Percentiles rank a stretch among this genome's conserved stretches.
Conservation (phyloP, 768 basidiomycete genomes). For the Tremella yokohamensis region DNA sequence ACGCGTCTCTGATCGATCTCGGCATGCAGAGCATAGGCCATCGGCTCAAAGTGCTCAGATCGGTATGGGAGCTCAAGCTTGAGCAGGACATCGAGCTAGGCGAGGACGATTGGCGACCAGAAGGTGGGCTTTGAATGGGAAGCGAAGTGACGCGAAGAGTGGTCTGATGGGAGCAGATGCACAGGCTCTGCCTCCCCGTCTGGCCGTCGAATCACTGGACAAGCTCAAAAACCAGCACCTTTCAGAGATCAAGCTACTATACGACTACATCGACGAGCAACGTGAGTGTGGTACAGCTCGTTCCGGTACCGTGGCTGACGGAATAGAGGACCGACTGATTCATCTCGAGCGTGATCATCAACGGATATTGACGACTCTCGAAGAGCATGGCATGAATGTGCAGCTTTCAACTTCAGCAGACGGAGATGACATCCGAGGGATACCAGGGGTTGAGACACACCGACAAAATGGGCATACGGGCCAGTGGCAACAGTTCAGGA, state of each 20-base stretch:
- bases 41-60: conserved; percentile 83
- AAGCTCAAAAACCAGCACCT: conserved; percentile 7
- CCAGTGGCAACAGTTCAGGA: background rate
- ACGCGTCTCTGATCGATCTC: conserved; percentile 77
- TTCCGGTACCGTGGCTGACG: conserved; percentile 1
- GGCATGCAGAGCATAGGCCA: conserved; percentile 90
- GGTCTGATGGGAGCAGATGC: background rate
- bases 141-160: background rate
- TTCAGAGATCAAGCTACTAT: conserved; percentile 25
- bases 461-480: conserved; percentile 21
- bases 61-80: conserved; percentile 83
- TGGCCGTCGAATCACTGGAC: conserved; percentile 16
- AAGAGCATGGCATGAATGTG: conserved; percentile 30
- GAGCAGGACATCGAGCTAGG: conserved; percentile 62
- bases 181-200: background rate
- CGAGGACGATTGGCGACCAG: conserved; percentile 45
- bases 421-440: conserved; percentile 26
- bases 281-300: conserved; percentile 26
- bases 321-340: conserved; percentile 43
- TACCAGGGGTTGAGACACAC: conserved; percentile 15
- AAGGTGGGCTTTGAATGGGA: conserved; percentile 20
- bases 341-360: conserved; percentile 43
- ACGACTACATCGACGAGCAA: conserved; percentile 41
- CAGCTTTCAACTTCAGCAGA: conserved; percentile 28
- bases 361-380: conserved; percentile 26